Conservation (phyloP, 192 early-diverging fungal species). For the Gonapodya prolifera region DNA sequence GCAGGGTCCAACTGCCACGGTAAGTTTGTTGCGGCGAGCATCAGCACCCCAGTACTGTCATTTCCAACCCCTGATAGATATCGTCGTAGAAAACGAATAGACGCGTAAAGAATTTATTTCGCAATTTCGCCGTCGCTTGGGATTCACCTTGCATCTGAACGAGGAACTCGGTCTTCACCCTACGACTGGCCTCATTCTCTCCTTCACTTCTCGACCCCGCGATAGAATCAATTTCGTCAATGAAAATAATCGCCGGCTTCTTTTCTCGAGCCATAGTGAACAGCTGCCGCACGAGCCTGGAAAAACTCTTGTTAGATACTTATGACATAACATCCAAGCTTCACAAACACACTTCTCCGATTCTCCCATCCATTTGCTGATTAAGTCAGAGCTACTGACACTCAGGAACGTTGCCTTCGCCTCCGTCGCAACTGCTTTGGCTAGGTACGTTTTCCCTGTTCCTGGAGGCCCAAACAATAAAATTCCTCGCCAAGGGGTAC, state of each 20-base stretch:
- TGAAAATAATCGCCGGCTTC: conserved; percentile 95
- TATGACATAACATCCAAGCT: background rate
- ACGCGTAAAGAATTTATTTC: background rate
- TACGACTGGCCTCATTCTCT: conserved; percentile 80
- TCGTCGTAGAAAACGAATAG: background rate
- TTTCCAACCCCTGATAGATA: conserved; percentile 61
- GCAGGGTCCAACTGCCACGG: conserved; percentile 92
- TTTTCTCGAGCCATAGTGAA: conserved; percentile 63
- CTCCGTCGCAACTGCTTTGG: conserved; percentile 9
- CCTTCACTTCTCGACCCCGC: conserved; percentile 88
- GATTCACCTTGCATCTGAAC: conserved; percentile 85
- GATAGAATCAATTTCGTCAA: conserved; percentile 97
- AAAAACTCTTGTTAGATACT: background rate
- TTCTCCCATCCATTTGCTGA: conserved; percentile 7
- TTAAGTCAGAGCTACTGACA: background rate
- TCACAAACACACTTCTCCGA: conserved; percentile 40
- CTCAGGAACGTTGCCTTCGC: conserved; percentile 2
- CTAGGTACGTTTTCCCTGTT: conserved; percentile 12
- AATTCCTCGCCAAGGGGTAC: conserved; percentile 6
- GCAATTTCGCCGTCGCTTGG: background rate
- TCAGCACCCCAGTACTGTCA: conserved; percentile 87
- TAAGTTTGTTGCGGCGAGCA: conserved; percentile 92
- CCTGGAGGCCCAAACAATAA: conserved; percentile 10
- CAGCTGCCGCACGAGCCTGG: conserved; percentile 37
- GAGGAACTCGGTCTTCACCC: conserved; percentile 96